phyloP scores from a whole-genome alignment of 352 stramenopile species.

The Phytophthora multivora region DNA sequence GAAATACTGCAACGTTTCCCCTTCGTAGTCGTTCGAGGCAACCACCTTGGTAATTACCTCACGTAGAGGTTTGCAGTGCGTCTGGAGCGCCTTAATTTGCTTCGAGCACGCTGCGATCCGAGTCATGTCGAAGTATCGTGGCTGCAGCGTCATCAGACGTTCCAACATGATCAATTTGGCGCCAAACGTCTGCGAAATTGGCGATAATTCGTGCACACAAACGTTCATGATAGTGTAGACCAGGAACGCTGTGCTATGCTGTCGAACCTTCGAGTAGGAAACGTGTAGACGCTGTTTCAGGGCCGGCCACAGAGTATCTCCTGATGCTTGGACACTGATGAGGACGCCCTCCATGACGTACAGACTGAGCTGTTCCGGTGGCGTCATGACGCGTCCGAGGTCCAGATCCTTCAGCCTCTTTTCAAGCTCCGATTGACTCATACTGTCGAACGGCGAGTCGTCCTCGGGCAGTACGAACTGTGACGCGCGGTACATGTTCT shows the following conservation, averaged over 20 bases:
- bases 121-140: constrained; percentile 54
- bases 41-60: constrained; percentile 65
- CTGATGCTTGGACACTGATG: constrained; percentile 61
- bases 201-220: constrained; percentile 73
- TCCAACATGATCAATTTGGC: constrained; percentile 74
- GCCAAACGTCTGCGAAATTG: constrained; percentile 70
- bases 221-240: constrained; percentile 79
- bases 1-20: constrained; percentile 74
- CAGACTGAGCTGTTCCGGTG: constrained; percentile 71
- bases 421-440: constrained; percentile 61
- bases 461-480: constrained; percentile 50
- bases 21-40: constrained; percentile 67
- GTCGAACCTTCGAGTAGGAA: constrained; percentile 81
- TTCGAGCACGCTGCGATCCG: constrained; percentile 56
- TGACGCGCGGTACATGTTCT: constrained; percentile 67
- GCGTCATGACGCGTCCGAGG: constrained; percentile 61
- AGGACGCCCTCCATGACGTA: constrained; percentile 68
- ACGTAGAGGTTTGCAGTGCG: constrained; percentile 63
- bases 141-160: constrained; percentile 49
- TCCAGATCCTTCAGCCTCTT: constrained; percentile 52
- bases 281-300: constrained; percentile 66
- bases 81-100: constrained; percentile 70
- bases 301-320: constrained; percentile 43
- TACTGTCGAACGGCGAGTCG: constrained; percentile 55
- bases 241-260: constrained; percentile 71